Percentiles rank a stretch among this genome's conserved stretches.
Evolutionary conservation across 2,329 filamentous ascomycete genomes (phyloP).

Genomic region (Sporothrix inflata): DNA sequence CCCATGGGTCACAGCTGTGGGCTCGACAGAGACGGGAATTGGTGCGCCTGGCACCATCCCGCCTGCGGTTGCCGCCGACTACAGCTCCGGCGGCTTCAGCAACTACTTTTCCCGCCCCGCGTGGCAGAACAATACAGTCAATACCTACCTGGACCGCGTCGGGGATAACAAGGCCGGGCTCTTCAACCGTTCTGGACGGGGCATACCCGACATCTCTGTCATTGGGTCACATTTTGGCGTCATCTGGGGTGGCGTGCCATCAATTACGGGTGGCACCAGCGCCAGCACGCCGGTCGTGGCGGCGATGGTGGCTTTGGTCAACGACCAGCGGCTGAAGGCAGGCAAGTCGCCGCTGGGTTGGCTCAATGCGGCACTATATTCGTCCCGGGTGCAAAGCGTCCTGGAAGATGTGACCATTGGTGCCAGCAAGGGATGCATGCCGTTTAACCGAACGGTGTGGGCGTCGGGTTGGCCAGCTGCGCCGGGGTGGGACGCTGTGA

Average conservation of each 20-base stretch:
- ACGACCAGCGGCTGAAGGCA: conserved; percentile 54
- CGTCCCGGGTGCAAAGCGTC: conserved; percentile 41
- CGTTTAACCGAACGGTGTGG: conserved; percentile 39
- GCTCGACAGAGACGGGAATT: conserved; percentile 51
- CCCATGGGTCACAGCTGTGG: conserved; percentile 69
- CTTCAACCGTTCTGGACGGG: conserved; percentile 53
- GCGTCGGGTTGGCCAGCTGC: conserved; percentile 50
- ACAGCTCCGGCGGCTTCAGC: conserved; percentile 58
- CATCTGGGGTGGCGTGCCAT: conserved; percentile 38
- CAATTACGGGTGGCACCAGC: conserved; percentile 49
- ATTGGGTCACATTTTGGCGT: conserved; percentile 61
- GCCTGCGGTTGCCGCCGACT: conserved; percentile 45
- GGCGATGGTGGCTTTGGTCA: conserved; percentile 57
- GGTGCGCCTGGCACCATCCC: conserved; percentile 34
- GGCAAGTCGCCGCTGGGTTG: conserved; percentile 57
- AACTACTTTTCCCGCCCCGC: conserved; percentile 51
- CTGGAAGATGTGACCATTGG: conserved; percentile 50
- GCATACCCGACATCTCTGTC: conserved; percentile 55
- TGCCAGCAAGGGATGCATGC: conserved; percentile 45
- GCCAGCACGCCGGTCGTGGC: conserved; percentile 60
- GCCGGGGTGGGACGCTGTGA: conserved; percentile 53
- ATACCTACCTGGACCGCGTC: conserved; percentile 47
- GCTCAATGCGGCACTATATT: conserved; percentile 56
- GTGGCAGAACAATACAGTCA: conserved; percentile 51
- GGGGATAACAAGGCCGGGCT: conserved; percentile 38